Conservation (phyloP, 352 stramenopile species). For the Stramenopiles sp. region DNA sequence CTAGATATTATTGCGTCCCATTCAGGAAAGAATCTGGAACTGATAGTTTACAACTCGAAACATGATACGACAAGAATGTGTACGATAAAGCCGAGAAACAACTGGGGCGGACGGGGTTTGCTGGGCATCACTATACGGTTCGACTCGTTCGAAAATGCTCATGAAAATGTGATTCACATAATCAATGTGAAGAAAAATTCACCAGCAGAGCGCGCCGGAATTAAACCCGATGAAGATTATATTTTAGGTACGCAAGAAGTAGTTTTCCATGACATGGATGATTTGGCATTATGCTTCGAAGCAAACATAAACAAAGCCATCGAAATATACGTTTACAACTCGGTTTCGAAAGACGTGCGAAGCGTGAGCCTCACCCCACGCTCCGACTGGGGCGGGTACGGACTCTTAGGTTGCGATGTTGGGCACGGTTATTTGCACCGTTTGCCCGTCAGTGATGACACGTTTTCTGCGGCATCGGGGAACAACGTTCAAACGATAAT, state of each 20-base stretch:
- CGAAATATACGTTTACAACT: slow-evolving; percentile 93
- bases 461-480: too few species aligned
- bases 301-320: slow-evolving; percentile 68
- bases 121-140: slow-evolving; percentile 90
- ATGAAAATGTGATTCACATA: slow-evolving; percentile 83
- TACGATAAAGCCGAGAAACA: slow-evolving; percentile 64
- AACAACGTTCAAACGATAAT: too few species aligned
- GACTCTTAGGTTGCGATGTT: slow-evolving; percentile 77
- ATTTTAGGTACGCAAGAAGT: slow-evolving; percentile 71
- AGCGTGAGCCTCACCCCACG: slow-evolving; percentile 57
- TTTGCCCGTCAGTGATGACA: slow-evolving; percentile 50
- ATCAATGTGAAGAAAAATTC: slow-evolving; percentile 65
- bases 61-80: slow-evolving; percentile 45
- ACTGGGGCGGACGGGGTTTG: slow-evolving; percentile 77
- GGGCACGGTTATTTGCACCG: slow-evolving; percentile 84
- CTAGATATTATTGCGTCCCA: slow-evolving; percentile 18
- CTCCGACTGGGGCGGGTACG: slow-evolving; percentile 57
- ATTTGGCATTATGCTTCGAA: slow-evolving; percentile 66
- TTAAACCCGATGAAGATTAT: slow-evolving; percentile 70
- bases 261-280: slow-evolving; percentile 40
- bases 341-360: slow-evolving; percentile 69
- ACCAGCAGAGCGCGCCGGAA: slow-evolving; percentile 59
- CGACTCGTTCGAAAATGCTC: slow-evolving; percentile 80
- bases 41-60: slow-evolving; percentile 12
- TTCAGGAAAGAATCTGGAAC: slow-evolving; percentile 25